These are phyloP conservation scores for Yarrowia deformans DNA, from an alignment of 805 yeast genomes.

Conservation along the genomic window DNA sequence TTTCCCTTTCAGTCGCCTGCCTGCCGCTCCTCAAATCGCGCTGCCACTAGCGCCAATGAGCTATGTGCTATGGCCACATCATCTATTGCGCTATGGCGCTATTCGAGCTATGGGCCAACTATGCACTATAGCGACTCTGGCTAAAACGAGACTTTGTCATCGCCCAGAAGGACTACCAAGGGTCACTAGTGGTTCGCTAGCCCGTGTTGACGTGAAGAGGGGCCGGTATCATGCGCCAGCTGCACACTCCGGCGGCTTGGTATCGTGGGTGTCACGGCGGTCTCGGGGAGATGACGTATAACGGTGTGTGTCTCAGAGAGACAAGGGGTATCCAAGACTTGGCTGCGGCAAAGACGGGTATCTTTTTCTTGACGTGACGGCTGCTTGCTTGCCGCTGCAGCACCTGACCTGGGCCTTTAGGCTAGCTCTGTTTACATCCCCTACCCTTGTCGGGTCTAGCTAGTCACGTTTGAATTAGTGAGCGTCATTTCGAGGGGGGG, in stretches of 20 bases:
- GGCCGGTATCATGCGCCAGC: not conserved
- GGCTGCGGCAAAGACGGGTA: not conserved
- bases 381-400: not conserved
- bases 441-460: constrained; percentile 20
- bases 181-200: not conserved
- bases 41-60: not conserved
- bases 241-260: not conserved
- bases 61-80: constrained; percentile 3
- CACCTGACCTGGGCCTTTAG: constrained; percentile 27
- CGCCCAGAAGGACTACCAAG: not conserved
- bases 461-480: constrained; percentile 11
- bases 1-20: too few relatives aligned
- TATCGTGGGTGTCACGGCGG: not conserved
- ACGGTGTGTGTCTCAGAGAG: not conserved
- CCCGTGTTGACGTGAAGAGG: constrained; percentile 15
- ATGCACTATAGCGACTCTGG: not conserved
- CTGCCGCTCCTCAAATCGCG: not conserved
- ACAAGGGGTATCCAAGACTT: not conserved
- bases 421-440: constrained; percentile 30
- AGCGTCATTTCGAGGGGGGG: constrained; percentile 9
- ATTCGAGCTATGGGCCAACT: not conserved
- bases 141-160: not conserved
- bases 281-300: not conserved
- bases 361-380: not conserved
- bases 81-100: constrained; percentile 5